These are phyloP conservation scores for Euclidium syriacum DNA, from an alignment of 345 rosid species.

Conservation along the genomic window DNA sequence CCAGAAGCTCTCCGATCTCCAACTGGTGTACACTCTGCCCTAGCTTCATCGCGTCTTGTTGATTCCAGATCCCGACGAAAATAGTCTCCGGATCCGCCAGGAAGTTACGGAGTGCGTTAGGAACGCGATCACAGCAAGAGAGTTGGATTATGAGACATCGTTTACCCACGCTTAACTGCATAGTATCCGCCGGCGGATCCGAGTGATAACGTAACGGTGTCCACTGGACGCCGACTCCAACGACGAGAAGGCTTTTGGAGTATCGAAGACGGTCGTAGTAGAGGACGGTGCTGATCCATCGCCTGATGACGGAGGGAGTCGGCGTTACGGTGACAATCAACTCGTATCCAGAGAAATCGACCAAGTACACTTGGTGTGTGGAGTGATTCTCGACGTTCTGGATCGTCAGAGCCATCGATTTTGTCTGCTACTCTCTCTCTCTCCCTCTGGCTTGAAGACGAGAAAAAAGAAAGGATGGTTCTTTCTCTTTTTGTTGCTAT, in stretches of 20 bases:
- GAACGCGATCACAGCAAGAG: not conserved
- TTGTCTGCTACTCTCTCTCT: not conserved
- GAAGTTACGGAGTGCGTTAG: not conserved
- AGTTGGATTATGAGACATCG: conserved; percentile 33
- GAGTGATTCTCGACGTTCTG: not conserved
- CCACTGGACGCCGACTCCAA: conserved; percentile 37
- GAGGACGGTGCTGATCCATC: conserved; percentile 15
- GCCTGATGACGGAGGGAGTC: conserved; percentile 19
- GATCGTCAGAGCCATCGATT: conserved; percentile 17
- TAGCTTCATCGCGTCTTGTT: conserved; percentile 24
- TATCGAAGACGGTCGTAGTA: not conserved
- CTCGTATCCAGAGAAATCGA: conserved; percentile 24
- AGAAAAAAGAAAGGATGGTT: not conserved
- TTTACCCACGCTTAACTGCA: conserved; percentile 29
- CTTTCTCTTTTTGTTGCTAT: too few relatives aligned
- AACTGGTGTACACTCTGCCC: not conserved
- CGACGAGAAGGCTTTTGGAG: conserved; percentile 15
- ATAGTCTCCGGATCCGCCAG: not conserved
- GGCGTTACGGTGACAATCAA: conserved; percentile 18
- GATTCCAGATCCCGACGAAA: conserved; percentile 12
- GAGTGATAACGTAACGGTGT: not conserved
- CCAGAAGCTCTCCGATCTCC: conserved; percentile 20
- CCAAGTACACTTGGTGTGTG: not conserved
- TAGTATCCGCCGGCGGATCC: conserved; percentile 1
- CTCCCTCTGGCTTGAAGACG: too few relatives aligned